These are phyloP conservation scores for Rosa multiflora DNA, from an alignment of 306 rosid species.

Conservation along the genomic window DNA sequence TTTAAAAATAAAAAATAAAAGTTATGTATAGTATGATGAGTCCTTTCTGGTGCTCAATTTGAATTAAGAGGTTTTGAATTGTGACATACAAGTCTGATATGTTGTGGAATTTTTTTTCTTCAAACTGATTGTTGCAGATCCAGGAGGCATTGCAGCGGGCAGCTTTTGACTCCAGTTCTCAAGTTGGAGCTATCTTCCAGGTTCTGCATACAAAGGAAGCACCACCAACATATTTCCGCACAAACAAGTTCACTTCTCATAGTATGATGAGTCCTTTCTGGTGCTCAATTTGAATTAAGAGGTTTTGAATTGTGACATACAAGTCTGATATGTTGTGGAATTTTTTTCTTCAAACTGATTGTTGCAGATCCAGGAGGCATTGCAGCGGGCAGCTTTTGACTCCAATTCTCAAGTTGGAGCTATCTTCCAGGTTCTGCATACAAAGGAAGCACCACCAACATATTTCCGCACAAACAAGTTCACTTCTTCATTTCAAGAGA, in stretches of 20 bases:
- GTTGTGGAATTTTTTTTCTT: conserved; percentile 2
- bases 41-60: background rate
- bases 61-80: background rate
- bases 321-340: background rate
- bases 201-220: conserved; percentile 49
- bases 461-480: conserved; percentile 59
- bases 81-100: background rate
- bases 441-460: conserved; percentile 54
- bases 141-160: conserved; percentile 60
- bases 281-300: background rate
- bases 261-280: background rate
- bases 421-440: conserved; percentile 53
- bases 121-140: conserved; percentile 38
- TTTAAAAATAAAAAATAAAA: background rate
- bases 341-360: conserved; percentile 14
- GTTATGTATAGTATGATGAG: background rate
- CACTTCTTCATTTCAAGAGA: conserved; percentile 62
- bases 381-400: conserved; percentile 49
- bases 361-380: conserved; percentile 58
- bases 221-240: conserved; percentile 56
- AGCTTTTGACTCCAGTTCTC: conserved; percentile 51
- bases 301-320: background rate
- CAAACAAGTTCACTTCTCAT: conserved; percentile 55
- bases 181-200: conserved; percentile 63
- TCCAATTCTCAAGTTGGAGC: conserved; percentile 64